Percentiles rank a stretch among this genome's conserved stretches.
Conservation (phyloP, 306 rosid genomes). For the Delonix regia region DNA sequence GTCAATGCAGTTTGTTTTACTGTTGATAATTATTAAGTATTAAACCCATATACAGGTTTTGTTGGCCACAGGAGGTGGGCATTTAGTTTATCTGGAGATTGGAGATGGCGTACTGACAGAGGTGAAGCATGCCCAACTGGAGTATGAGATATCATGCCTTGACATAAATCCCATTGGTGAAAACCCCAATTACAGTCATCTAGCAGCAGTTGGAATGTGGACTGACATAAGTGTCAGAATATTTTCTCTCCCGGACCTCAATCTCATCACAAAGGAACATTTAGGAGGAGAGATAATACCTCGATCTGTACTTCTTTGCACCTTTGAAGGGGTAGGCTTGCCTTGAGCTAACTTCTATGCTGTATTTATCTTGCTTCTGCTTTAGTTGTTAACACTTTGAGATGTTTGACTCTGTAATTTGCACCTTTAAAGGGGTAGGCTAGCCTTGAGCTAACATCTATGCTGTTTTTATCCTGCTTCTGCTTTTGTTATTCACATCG, state of each 20-base stretch:
- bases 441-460: constrained; percentile 20
- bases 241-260: constrained; percentile 90
- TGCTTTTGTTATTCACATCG: not conserved
- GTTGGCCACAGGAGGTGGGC: constrained; percentile 95
- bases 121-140: constrained; percentile 71
- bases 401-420: constrained; percentile 27
- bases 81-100: constrained; percentile 88
- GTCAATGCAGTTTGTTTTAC: constrained; percentile 11
- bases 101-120: constrained; percentile 73
- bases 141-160: constrained; percentile 92
- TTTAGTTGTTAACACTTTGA: not conserved
- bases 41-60: constrained; percentile 71
- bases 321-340: constrained; percentile 91
- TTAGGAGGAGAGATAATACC: constrained; percentile 99
- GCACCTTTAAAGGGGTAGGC: constrained; percentile 92
- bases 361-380: not conserved
- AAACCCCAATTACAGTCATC: constrained; percentile 72
- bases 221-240: constrained; percentile 90
- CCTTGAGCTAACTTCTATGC: constrained; percentile 23
- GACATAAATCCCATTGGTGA: constrained; percentile 97
- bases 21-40: constrained; percentile 15
- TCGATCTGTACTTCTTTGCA: constrained; percentile 97
- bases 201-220: constrained; percentile 99
- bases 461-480: not conserved
- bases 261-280: constrained; percentile 84